A percentile compares a stretch with the other conserved stretches of the same genome.
Conservation (phyloP, 805 yeast genomes). For the Ogataea paradorogensis region DNA sequence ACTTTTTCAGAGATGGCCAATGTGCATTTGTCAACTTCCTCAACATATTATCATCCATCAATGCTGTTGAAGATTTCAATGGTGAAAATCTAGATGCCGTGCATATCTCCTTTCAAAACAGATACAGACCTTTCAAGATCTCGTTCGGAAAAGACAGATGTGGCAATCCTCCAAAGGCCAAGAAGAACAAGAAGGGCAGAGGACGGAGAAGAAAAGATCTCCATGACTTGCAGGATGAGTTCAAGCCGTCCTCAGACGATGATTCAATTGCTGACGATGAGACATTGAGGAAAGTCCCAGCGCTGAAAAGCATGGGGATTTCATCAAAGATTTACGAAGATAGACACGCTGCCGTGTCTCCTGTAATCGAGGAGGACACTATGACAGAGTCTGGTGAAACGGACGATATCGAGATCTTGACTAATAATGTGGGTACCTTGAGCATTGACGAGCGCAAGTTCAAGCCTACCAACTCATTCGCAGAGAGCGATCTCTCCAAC, state of each 20-base stretch:
- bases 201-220: conserved; percentile 30
- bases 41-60: conserved; percentile 61
- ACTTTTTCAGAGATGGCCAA: conserved; percentile 62
- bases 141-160: conserved; percentile 74
- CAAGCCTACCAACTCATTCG: conserved; percentile 1
- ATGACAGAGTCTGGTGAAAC: conserved; percentile 1
- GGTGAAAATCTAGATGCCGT: conserved; percentile 32
- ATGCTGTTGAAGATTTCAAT: conserved; percentile 58
- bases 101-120: conserved; percentile 39
- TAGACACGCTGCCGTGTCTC: conserved; percentile 2
- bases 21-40: conserved; percentile 76
- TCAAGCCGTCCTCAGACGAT: conserved; percentile 5
- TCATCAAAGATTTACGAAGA: conserved; percentile 21
- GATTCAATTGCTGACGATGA: conserved; percentile 11
- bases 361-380: conserved; percentile 2
- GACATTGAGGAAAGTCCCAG: conserved; percentile 13
- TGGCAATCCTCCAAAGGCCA: conserved; percentile 64
- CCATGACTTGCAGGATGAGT: conserved; percentile 4
- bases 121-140: conserved; percentile 54
- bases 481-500: conserved; percentile 8
- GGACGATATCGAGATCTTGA: conserved; percentile 13
- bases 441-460: background rate
- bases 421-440: conserved; percentile 6
- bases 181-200: conserved; percentile 41
- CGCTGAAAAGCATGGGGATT: conserved; percentile 27